Evolutionary conservation across 1,139 yeast genomes (phyloP).

Genomic region (Pneumocystis wakefieldiae): DNA sequence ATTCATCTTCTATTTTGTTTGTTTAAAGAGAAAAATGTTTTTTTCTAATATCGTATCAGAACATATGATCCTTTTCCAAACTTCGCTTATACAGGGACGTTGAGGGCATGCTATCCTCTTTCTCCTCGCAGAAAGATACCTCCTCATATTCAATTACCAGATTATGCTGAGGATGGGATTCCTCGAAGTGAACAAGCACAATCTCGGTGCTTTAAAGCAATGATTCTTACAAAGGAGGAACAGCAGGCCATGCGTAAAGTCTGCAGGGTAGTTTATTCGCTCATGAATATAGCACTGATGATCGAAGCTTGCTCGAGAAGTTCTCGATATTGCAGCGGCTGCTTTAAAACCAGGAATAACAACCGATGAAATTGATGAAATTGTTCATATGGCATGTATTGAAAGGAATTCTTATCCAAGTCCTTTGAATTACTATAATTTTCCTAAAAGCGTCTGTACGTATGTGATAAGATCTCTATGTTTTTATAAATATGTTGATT

Average conservation of each 20-base stretch:
- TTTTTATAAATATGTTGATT: not conserved
- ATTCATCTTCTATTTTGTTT: not conserved
- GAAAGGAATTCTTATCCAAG: slow-evolving; percentile 89
- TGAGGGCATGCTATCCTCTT: slow-evolving; percentile 72
- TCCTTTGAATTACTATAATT: slow-evolving; percentile 86
- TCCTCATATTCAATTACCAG: slow-evolving; percentile 58
- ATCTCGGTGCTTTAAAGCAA: slow-evolving; percentile 54
- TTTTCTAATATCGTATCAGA: slow-evolving; percentile 20
- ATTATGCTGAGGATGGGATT: slow-evolving; percentile 67
- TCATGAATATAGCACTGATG: not conserved
- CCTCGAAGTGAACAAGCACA: slow-evolving; percentile 66
- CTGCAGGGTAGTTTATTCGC: slow-evolving; percentile 26
- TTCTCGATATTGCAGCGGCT: slow-evolving; percentile 74
- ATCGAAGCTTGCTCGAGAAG: slow-evolving; percentile 53
- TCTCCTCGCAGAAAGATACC: slow-evolving; percentile 59
- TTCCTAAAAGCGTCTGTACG: slow-evolving; percentile 85
- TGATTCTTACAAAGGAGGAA: slow-evolving; percentile 46
- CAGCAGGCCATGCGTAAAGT: slow-evolving; percentile 61
- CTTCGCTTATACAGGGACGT: slow-evolving; percentile 52
- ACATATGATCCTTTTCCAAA: slow-evolving; percentile 77
- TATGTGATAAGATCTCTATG: slow-evolving; percentile 33
- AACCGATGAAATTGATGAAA: slow-evolving; percentile 78
- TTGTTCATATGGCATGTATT: slow-evolving; percentile 76
- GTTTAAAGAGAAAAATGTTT: not conserved
- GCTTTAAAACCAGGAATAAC: slow-evolving; percentile 76